Percentiles rank a stretch among this genome's conserved stretches.
Evolutionary conservation across 2,329 filamentous ascomycete genomes (phyloP).

Genomic region (Alternaria consortialis): DNA sequence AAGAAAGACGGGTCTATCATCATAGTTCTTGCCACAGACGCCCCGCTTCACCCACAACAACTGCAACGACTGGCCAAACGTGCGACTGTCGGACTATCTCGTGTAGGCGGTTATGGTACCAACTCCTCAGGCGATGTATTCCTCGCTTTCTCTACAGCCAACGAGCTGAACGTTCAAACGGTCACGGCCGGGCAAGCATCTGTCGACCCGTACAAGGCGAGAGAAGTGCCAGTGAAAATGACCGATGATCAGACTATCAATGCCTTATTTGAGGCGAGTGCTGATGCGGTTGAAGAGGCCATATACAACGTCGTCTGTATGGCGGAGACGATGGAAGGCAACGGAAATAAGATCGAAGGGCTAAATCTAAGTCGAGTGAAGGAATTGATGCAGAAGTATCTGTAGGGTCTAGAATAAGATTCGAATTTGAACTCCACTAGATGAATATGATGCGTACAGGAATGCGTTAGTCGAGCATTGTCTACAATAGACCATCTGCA

Average conservation of each 20-base stretch:
- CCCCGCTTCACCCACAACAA: conserved; percentile 66
- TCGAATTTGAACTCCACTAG: background rate
- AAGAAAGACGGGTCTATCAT: conserved; percentile 71
- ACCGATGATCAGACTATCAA: conserved; percentile 69
- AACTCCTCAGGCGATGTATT: conserved; percentile 74
- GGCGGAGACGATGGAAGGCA: conserved; percentile 67
- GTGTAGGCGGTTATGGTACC: conserved; percentile 68
- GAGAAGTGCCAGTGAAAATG: conserved; percentile 58
- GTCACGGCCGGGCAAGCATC: conserved; percentile 30
- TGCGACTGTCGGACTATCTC: conserved; percentile 68
- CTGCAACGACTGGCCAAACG: conserved; percentile 67
- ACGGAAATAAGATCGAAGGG: conserved; percentile 55
- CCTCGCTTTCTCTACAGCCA: conserved; percentile 71
- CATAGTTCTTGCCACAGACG: conserved; percentile 68
- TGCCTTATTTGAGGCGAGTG: conserved; percentile 67
- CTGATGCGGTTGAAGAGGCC: conserved; percentile 71
- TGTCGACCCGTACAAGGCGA: conserved; percentile 48
- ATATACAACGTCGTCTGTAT: conserved; percentile 72
- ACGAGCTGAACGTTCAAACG: conserved; percentile 59
- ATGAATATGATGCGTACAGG: background rate
- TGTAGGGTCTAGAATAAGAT: conserved; percentile 20
- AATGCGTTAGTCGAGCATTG: background rate
- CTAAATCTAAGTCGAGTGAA: conserved; percentile 47
- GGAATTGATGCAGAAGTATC: conserved; percentile 48
- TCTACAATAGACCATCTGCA: background rate